Base-by-base conservation (phyloP, 352 stramenopile genomes). In the Phytopythium cucurbitacearum region DNA sequence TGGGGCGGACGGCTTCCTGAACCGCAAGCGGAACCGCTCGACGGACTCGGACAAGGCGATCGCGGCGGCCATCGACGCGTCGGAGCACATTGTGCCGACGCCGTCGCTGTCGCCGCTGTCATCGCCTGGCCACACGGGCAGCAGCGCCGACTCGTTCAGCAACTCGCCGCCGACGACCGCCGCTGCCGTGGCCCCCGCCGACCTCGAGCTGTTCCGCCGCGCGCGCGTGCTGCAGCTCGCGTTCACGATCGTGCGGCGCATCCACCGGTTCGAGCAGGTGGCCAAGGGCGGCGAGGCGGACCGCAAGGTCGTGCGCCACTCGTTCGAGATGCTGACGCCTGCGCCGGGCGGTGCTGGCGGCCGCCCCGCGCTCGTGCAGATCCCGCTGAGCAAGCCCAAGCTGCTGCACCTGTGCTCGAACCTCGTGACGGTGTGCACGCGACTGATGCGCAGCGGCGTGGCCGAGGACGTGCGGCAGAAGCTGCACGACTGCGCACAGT, bases 21-120 rank as follows among this genome's bases (percentile, higher is more conserved):
- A 82, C 51, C 79, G 79, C 46, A 90, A 90, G 58, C 79, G 79
- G 46, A 87, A 86, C 39, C 76, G 79, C 40, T 90, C 79, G 39
- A 76, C 67, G 3, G 79, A 90, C 65, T 87, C 68, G 44, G 76
- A 83, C 59, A 84, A 87, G 48, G 65, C 61, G 0, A 69, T 80
- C 32, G 66, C 64, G 11, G 70, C 65, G 48, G 78, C 75, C 37
- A 83, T 73, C 43, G 69, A 77, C 53, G 73, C 73, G 7, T 71
- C 75, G 38, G 69, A 85, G 47, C 75, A 80, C n/a, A 77, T 85
- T 38, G 62, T 69, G 49, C 69, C 65, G 10, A 67, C 64, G 15
- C 39, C 65, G 5, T 73, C 48, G n/a, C 53, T 56, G 12, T 59
- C 54, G 5, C 60, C 54, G 56, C 15, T 53, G 12, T 53, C 48